A percentile compares a stretch with the other conserved stretches of the same genome.
These are phyloP conservation scores for Pseudonectria buxi DNA, from an alignment of 2,329 filamentous ascomycete species.

Conservation along the genomic window DNA sequence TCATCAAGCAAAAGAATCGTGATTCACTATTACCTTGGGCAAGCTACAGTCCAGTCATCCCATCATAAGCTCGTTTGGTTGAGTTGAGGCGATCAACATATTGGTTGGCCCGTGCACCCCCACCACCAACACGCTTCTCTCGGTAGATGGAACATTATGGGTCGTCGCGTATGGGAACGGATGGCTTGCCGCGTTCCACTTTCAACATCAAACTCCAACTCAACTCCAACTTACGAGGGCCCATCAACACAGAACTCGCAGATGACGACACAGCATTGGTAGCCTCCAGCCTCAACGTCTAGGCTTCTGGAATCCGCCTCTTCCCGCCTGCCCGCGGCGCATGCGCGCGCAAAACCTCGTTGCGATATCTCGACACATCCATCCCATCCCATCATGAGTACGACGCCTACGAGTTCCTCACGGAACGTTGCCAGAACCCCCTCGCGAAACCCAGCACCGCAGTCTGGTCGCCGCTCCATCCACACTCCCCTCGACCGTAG, in stretches of 20 bases:
- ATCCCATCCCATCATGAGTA: constrained; percentile 5
- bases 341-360: too few species aligned
- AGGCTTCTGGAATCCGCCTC: neutral
- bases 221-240: neutral
- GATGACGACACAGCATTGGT: too few species aligned
- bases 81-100: neutral
- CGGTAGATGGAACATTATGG: too few species aligned
- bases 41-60: too few species aligned
- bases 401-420: constrained; percentile 2
- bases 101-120: constrained; percentile 6
- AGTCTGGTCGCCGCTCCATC: constrained; percentile 33
- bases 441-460: constrained; percentile 27
- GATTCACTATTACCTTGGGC: constrained; percentile 16
- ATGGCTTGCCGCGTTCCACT: constrained; percentile 6
- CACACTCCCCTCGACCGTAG: constrained; percentile 37
- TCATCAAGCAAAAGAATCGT: too few species aligned
- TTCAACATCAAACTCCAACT: constrained; percentile 1
- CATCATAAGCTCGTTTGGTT: neutral
- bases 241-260: neutral
- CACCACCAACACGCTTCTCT: neutral
- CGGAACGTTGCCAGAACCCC: constrained; percentile 11
- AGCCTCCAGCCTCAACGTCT: neutral
- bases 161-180: constrained; percentile 5
- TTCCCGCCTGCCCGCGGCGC: neutral
- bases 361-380: neutral